Percentiles rank a stretch among this genome's conserved stretches.
Evolutionary conservation across 1,284 basidiomycete genomes (phyloP).

Genomic region (Inonotus obliquus): DNA sequence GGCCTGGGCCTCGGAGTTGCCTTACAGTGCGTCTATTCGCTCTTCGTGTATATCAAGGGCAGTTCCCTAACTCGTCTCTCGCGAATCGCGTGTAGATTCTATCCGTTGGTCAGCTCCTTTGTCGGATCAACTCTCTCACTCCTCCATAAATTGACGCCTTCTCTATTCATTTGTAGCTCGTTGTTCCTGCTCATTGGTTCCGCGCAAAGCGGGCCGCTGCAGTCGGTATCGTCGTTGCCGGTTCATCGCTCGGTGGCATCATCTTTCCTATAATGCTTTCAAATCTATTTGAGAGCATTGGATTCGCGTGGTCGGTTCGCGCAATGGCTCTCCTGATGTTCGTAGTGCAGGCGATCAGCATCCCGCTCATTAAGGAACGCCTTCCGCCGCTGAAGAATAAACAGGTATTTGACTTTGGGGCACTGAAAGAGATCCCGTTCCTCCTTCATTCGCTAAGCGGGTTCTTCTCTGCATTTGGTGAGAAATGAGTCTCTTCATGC

Average conservation of each 20-base stretch:
- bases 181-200: constrained; percentile 19
- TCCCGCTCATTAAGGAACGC: constrained; percentile 18
- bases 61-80: background rate
- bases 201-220: constrained; percentile 38
- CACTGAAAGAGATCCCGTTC: constrained; percentile 16
- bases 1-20: constrained; percentile 18
- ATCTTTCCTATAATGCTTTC: constrained; percentile 51
- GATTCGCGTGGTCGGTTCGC: constrained; percentile 38
- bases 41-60: background rate
- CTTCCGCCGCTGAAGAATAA: constrained; percentile 12
- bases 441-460: constrained; percentile 11
- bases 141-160: background rate
- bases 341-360: constrained; percentile 13
- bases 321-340: constrained; percentile 18
- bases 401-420: constrained; percentile 10
- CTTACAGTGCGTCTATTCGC: constrained; percentile 13
- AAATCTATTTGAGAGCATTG: constrained; percentile 34
- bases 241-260: constrained; percentile 37
- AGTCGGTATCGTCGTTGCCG: constrained; percentile 41
- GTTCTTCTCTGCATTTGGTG: constrained; percentile 18
- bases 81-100: constrained; percentile 12
- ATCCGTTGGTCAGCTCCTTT: constrained; percentile 13
- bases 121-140: background rate
- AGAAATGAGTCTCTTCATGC: background rate
- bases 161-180: constrained; percentile 9